Percentiles rank a stretch among this genome's conserved stretches.
These are phyloP conservation scores for Zygoascus biomembranicola DNA, from an alignment of 805 yeast species.

Conservation along the genomic window DNA sequence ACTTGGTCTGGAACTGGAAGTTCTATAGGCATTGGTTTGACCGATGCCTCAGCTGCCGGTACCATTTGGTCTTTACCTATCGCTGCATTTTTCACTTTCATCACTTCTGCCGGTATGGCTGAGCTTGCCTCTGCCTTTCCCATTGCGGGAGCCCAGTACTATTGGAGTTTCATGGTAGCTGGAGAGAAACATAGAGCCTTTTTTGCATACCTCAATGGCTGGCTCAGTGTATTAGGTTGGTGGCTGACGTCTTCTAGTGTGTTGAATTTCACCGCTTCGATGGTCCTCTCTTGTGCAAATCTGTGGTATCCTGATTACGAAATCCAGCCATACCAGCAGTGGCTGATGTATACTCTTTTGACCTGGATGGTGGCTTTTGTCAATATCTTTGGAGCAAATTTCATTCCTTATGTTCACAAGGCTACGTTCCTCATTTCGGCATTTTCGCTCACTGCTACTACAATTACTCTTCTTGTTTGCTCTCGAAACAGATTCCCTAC, in stretches of 20 bases:
- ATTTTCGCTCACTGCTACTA: constrained; percentile 44
- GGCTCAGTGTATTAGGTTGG: constrained; percentile 1
- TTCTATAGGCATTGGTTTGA: not conserved
- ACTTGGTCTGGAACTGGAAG: not conserved
- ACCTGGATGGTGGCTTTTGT: not conserved
- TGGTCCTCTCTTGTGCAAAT: not conserved
- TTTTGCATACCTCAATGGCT: not conserved
- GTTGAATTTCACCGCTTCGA: not conserved
- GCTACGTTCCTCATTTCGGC: constrained; percentile 46
- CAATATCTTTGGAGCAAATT: not conserved
- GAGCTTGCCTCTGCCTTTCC: constrained; percentile 3
- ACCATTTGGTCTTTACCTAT: not conserved
- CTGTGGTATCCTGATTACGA: not conserved
- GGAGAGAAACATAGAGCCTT: not conserved
- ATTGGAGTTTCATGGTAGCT: constrained; percentile 4
- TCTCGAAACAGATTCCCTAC: constrained; percentile 34
- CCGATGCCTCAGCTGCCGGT: not conserved
- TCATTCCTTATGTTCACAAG: constrained; percentile 44
- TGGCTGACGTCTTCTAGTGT: not conserved
- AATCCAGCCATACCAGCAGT: not conserved
- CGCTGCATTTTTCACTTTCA: constrained; percentile 3
- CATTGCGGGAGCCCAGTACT: constrained; percentile 4
- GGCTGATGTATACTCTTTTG: not conserved
- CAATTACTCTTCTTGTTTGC: constrained; percentile 44
- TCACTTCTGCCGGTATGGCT: constrained; percentile 1